A percentile compares a stretch with the other conserved stretches of the same genome.
Conservation (phyloP, 2,329 filamentous ascomycete species). For the Pestalotiopsis sp. region DNA sequence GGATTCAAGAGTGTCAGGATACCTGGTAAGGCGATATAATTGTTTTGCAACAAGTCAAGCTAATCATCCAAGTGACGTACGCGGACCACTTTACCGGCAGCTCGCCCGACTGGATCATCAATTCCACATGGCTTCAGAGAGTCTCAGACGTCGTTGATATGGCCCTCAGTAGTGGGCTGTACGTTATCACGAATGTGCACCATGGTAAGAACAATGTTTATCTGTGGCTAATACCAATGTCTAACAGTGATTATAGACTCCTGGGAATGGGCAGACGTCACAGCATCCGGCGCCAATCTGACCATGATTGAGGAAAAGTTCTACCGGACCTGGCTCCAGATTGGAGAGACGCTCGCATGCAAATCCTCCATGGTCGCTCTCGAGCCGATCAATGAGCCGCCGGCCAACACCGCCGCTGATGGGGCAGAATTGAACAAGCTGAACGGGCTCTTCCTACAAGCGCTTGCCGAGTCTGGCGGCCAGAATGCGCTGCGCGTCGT, state of each 20-base stretch:
- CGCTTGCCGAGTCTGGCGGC: slow-evolving; percentile 56
- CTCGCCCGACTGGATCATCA: slow-evolving; percentile 56
- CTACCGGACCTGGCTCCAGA: slow-evolving; percentile 59
- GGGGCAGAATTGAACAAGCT: slow-evolving; percentile 55
- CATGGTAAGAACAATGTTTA: slow-evolving; percentile 37
- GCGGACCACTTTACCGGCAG: slow-evolving; percentile 55
- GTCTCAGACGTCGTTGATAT: slow-evolving; percentile 61
- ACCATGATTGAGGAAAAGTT: slow-evolving; percentile 60
- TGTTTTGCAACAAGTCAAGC: slow-evolving; percentile 7
- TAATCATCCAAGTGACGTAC: slow-evolving; percentile 50
- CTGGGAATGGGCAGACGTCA: slow-evolving; percentile 61
- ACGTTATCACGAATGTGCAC: slow-evolving; percentile 60
- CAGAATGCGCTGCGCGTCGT: slow-evolving; percentile 59
- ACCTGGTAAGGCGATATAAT: slow-evolving; percentile 38
- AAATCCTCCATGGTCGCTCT: slow-evolving; percentile 57
- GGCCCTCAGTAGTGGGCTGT: slow-evolving; percentile 52
- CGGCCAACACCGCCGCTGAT: slow-evolving; percentile 53
- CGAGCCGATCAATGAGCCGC: slow-evolving; percentile 63
- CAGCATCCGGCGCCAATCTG: slow-evolving; percentile 45
- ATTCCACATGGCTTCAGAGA: slow-evolving; percentile 57
- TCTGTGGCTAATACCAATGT: neutral
- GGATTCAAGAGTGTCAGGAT: slow-evolving; percentile 63
- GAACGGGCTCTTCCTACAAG: slow-evolving; percentile 58
- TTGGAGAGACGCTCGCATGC: slow-evolving; percentile 55
- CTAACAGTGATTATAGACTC: slow-evolving; percentile 41